Base-by-base conservation (phyloP, 257 asterid species). In the Plectranthus barbatus region DNA sequence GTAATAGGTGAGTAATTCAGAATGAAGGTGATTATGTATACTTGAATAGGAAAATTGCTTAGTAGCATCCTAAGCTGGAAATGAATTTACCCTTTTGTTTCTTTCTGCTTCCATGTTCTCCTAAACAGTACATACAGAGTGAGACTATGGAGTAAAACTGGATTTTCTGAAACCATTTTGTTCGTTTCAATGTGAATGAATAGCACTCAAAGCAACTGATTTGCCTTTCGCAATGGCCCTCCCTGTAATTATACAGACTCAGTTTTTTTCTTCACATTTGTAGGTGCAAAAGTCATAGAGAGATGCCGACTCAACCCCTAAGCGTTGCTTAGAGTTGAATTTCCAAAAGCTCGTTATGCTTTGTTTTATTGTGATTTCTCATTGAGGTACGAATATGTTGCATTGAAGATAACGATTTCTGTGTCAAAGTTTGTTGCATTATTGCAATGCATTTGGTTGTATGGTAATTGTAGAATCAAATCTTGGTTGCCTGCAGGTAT, bases 1-100 rank as follows among this genome's bases (percentile, higher is more conserved):
- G 96, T 77, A 91, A 91, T 67, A 84, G 94, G 97, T 90, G 60
- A 57, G 87, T 21, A 62, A 41, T 33, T n/a, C 23, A 65, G 29
- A 49, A 40, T 48, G 45, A 33, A 29, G 33, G 52, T 56, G 50
- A 48, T 33, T 37, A 21, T n/a, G n/a, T 48, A 42, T 67, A 17
- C 45, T 36, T 47, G 19, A 45, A 33, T 56, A n/a, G 23, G 62
- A 41, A 49, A 62, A 39, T 20, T 60, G 18, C 13, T 4, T 4
- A 21, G 20, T 56, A 56, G 55, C 50, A 56, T 9, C 45, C n/a
- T n/a, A n/a, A n/a, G n/a, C n/a, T n/a, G n/a, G n/a, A 11, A 52
- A 31, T 15, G 15, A n/a, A n/a, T n/a, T n/a, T n/a, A n/a, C n/a
- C n/a, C n/a, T n/a, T n/a, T n/a, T n/a, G n/a, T n/a, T n/a, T n/a